These are phyloP conservation scores for Arxiozyma bovina DNA, from an alignment of 1,139 yeast species.

Conservation along the genomic window DNA sequence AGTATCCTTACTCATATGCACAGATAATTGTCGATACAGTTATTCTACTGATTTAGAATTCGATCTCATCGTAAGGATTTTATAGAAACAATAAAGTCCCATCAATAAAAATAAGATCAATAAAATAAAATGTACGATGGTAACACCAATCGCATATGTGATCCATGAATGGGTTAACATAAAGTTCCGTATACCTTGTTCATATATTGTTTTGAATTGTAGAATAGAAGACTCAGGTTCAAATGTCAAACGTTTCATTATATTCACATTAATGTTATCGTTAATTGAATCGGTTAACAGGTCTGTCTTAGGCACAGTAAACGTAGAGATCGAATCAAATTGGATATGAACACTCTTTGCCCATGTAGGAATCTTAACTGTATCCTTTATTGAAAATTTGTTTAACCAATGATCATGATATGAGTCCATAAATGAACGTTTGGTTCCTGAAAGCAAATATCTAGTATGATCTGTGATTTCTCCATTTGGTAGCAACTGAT, in stretches of 20 bases:
- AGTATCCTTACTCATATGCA: neutral
- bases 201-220: constrained; percentile 19
- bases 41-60: neutral
- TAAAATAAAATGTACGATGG: constrained; percentile 15
- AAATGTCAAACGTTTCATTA: constrained; percentile 9
- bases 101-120: constrained; percentile 15
- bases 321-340: constrained; percentile 2
- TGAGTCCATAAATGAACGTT: constrained; percentile 3
- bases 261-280: neutral
- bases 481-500: neutral
- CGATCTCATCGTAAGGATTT: neutral
- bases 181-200: constrained; percentile 25
- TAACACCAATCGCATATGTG: constrained; percentile 22
- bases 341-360: constrained; percentile 7
- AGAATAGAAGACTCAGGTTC: constrained; percentile 15
- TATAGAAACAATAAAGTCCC: neutral
- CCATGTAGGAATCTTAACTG: constrained; percentile 10
- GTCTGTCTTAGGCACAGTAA: neutral
- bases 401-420: constrained; percentile 21
- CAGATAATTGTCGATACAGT: neutral
- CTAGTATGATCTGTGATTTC: neutral
- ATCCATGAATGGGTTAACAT: constrained; percentile 23
- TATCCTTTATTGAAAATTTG: constrained; percentile 13
- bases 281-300: neutral
- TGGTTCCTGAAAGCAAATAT: neutral